Percentiles rank a stretch among this genome's conserved stretches.
Conservation (phyloP, 225 moss, liverwort and hornwort species). For the Neckera pumila region DNA sequence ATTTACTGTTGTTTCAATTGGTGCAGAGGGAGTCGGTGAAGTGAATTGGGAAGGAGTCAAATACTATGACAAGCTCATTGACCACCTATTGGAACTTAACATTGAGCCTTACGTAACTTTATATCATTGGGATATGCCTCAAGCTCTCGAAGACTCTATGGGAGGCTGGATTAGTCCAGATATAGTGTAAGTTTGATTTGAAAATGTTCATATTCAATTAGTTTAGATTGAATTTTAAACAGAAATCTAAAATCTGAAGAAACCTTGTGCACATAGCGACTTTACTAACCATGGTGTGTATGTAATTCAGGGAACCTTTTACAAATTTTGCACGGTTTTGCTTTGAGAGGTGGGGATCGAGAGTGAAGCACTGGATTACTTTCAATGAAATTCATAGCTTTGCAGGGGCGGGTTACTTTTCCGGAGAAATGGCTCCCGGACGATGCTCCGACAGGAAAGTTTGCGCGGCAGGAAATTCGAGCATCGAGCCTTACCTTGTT, state of each 20-base stretch:
- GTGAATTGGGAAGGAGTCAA: constrained; percentile 64
- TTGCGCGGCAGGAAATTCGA: background rate
- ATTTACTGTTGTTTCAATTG: background rate
- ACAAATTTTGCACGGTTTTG: background rate
- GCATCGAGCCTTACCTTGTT: background rate
- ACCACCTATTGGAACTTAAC: constrained; percentile 3
- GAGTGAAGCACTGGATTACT: constrained; percentile 75
- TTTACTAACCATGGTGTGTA: too few relatives aligned
- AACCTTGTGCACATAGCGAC: background rate
- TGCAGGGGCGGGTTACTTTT: background rate
- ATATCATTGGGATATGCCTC: constrained; percentile 65
- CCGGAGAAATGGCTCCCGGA: background rate
- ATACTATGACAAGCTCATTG: constrained; percentile 38
- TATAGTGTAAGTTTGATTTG: constrained; percentile 28
- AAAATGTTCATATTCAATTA: background rate
- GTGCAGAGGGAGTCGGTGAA: constrained; percentile 47
- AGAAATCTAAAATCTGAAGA: background rate
- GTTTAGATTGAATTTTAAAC: too few relatives aligned
- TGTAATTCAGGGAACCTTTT: background rate
- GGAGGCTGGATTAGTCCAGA: constrained; percentile 44
- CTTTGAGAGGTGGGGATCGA: constrained; percentile 15
- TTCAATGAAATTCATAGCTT: constrained; percentile 67
- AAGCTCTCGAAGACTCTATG: constrained; percentile 37
- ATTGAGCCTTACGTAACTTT: constrained; percentile 50
- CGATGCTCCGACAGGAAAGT: background rate